Percentiles rank a stretch among this genome's conserved stretches.
Conservation (phyloP, 2,329 filamentous ascomycete genomes). For the Bisporella sp. region DNA sequence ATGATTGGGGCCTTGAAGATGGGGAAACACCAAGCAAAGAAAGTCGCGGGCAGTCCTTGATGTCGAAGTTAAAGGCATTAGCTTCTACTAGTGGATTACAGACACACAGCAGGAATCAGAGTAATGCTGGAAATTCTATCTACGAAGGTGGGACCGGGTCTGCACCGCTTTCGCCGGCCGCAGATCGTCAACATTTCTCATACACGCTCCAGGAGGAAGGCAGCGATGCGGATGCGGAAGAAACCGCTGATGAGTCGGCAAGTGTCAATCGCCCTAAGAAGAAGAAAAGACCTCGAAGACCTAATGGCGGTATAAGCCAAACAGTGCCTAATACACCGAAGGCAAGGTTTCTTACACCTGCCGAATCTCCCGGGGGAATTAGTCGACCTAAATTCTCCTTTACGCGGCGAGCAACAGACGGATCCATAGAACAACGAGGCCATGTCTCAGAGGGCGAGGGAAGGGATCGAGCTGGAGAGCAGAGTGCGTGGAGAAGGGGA, state of each 20-base stretch:
- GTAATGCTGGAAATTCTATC: conserved; percentile 23
- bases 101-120: conserved; percentile 37
- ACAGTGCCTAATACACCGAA: conserved; percentile 55
- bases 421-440: conserved; percentile 47
- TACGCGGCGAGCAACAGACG: conserved; percentile 58
- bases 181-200: conserved; percentile 40
- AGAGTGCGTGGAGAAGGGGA: conserved; percentile 51
- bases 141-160: conserved; percentile 32
- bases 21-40: conserved; percentile 49
- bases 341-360: conserved; percentile 20
- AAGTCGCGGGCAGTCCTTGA: conserved; percentile 58
- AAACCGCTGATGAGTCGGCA: conserved; percentile 70
- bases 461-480: conserved; percentile 50
- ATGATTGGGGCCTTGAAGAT: conserved; percentile 54
- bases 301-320: conserved; percentile 47
- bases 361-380: conserved; percentile 21
- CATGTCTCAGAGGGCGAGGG: conserved; percentile 72
- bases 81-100: conserved; percentile 43
- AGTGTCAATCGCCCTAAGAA: conserved; percentile 48
- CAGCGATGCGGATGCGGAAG: conserved; percentile 72
- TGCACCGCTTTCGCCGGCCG: conserved; percentile 41
- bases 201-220: conserved; percentile 49
- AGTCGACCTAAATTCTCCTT: conserved; percentile 41
- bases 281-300: conserved; percentile 56
- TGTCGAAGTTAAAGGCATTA: conserved; percentile 72